Percentiles rank a stretch among this genome's conserved stretches.
phyloP scores from a whole-genome alignment of 176 grass and related monocot genomes.

The Avena sativa region DNA sequence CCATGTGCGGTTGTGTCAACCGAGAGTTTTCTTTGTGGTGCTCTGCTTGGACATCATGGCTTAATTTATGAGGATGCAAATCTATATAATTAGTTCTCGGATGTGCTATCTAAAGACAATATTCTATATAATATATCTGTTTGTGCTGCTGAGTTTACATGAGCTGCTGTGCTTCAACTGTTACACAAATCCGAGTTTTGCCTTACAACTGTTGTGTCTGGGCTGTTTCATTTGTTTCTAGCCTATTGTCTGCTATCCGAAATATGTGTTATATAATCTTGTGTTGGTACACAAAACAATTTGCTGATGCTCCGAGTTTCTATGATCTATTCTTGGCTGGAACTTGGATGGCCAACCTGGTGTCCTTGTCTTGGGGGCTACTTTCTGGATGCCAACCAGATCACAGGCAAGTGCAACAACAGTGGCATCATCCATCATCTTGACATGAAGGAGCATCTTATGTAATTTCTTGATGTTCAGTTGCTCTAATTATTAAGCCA shows the following conservation, averaged over 20 bases:
- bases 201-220: not conserved
- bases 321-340: not conserved
- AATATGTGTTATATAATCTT: not conserved
- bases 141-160: not conserved
- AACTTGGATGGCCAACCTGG: not conserved
- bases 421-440: too few relatives aligned
- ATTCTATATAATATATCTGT: not conserved
- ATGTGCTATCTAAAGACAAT: not conserved
- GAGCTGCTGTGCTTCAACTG: not conserved
- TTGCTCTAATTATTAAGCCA: too few relatives aligned
- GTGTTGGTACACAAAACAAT: not conserved
- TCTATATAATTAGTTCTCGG: not conserved
- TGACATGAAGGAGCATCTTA: too few relatives aligned
- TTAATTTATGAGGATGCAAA: not conserved
- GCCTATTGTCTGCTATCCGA: not conserved
- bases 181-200: too few relatives aligned
- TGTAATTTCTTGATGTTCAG: too few relatives aligned
- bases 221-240: not conserved
- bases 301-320: not conserved
- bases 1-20: not conserved
- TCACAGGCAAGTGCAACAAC: too few relatives aligned
- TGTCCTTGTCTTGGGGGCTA: too few relatives aligned
- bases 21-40: slow-evolving; percentile 15
- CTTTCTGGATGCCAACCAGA: too few relatives aligned
- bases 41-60: not conserved